Base-by-base conservation (phyloP, 345 rosid species). In the Citrus hindsii region DNA sequence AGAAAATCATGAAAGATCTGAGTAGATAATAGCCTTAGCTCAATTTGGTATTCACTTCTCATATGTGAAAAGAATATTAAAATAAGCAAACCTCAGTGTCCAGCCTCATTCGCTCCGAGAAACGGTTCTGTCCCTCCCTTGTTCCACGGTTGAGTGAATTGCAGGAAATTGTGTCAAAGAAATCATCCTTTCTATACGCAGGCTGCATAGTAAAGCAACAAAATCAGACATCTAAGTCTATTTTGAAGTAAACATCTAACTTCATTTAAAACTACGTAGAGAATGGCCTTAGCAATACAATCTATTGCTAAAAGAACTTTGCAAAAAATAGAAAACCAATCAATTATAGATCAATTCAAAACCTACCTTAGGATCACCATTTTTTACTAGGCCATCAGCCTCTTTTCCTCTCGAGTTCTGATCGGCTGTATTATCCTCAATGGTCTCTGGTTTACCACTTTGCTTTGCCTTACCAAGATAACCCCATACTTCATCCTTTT, bases 401-500 rank as follows among this genome's bases (percentile, higher is more conserved):
- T 60, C 79, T 55, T 69, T 71, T 68, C 58, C 48, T 60, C 58
- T 66, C 27, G 38, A 25, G 79, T 25, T 61, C 37, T 74, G 75
- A 60, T 69, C 69, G 7, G 58, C 37, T 48, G 55, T 77, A 66
- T 70, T 22, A 32, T 81, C 76, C 61, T 75, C 83, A 18, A 19
- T 28, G 24, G 28, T 77, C 25, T 62, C 80, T 4, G 55, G 21
- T 77, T 61, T 69, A 67, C 80, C 82, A 28, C 22, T 53, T 65
- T 70, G 82, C 60, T 76, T 78, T 80, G 66, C 83, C 80, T 86
- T 88, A 16, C 93, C 90, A 74, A 91, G 90, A 80, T 69, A 77
- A 53, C 88, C 93, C 93, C 95, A 89, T 56, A 88, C 85, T 77
- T 89, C 92, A 81, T 84, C 90, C 89, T 90, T 91, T 24, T 84